These are phyloP conservation scores for Phytophthora foliorum DNA, from an alignment of 352 stramenopile genomes.

Conservation along the genomic window DNA sequence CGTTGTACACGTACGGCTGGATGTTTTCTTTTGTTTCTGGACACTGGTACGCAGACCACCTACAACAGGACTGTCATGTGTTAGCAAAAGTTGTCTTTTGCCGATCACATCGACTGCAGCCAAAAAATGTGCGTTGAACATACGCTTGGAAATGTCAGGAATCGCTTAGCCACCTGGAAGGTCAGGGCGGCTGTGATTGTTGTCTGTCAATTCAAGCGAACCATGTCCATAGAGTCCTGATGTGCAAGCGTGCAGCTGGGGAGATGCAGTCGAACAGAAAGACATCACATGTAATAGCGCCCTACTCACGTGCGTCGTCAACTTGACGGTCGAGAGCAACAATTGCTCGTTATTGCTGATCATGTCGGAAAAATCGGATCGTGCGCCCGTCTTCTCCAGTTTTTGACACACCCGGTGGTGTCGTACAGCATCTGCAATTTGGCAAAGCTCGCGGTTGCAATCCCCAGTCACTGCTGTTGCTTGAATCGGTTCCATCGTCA, in stretches of 20 bases:
- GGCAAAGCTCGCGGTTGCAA: neutral
- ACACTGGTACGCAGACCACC: too few relatives aligned
- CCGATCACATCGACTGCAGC: neutral
- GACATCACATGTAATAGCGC: neutral
- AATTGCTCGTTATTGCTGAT: neutral
- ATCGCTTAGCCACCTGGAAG: neutral
- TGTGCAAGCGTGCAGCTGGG: neutral
- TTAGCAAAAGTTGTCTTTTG: neutral
- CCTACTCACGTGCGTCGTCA: neutral
- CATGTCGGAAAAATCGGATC: neutral
- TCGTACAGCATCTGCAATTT: neutral
- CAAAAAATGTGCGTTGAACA: neutral
- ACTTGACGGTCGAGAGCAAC: neutral
- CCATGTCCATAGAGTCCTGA: neutral
- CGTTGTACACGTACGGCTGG: neutral
- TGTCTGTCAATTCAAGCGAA: neutral
- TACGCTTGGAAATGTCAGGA: neutral
- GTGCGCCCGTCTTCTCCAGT: neutral
- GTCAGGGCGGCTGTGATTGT: neutral
- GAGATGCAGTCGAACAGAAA: neutral
- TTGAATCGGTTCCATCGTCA: neutral
- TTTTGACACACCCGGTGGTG: neutral
- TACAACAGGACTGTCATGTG: neutral
- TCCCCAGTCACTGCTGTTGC: neutral
- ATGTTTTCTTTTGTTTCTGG: slow-evolving; percentile 16